These are phyloP conservation scores for Populus tremula DNA, from an alignment of 345 rosid genomes.

Conservation along the genomic window DNA sequence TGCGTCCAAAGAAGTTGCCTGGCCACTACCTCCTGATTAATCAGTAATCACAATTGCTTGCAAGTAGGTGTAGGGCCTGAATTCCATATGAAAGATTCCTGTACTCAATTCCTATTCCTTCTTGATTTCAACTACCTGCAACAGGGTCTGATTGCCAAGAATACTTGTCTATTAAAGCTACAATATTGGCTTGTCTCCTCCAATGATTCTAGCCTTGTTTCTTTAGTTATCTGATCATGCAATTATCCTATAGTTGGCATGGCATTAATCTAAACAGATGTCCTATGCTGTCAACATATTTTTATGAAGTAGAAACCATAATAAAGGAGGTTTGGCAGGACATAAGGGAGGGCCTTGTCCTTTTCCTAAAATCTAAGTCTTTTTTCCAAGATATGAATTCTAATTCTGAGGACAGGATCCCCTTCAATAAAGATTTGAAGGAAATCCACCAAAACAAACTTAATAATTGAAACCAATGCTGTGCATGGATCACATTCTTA, in stretches of 20 bases:
- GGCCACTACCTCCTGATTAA: neutral
- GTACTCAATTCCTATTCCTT: neutral
- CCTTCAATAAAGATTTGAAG: slow-evolving; percentile 10
- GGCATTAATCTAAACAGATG: neutral
- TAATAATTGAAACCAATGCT: slow-evolving; percentile 37
- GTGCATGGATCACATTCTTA: slow-evolving; percentile 37
- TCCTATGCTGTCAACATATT: neutral
- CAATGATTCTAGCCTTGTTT: neutral
- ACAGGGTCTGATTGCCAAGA: neutral
- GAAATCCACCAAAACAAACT: slow-evolving; percentile 19
- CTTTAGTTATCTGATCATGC: neutral
- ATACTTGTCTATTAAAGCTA: neutral
- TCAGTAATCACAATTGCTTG: neutral
- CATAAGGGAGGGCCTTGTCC: neutral
- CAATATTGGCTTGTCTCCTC: neutral
- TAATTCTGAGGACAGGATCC: neutral
- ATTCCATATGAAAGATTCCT: neutral
- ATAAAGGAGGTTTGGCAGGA: neutral
- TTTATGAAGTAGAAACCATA: neutral
- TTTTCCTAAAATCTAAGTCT: neutral
- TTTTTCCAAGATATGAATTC: neutral
- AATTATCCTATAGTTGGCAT: neutral
- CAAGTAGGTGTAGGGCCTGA: neutral
- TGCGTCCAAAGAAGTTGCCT: neutral
- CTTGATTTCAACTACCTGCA: neutral